Base-by-base conservation (phyloP, 768 basidiomycete genomes). In the Clathrus columnatus region DNA sequence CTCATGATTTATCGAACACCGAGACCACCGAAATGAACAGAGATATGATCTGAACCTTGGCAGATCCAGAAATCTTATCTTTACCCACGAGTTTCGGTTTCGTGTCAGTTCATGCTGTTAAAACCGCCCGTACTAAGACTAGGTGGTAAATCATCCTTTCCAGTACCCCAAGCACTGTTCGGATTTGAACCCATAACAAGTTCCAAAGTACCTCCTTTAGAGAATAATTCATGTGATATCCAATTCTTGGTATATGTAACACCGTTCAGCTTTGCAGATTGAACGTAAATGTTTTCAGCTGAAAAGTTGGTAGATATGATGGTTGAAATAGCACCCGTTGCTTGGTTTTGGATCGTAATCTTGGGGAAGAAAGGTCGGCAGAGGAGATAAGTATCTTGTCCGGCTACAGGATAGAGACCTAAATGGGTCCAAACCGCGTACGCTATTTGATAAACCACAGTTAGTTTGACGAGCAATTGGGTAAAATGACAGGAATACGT, bases 241-340 rank as follows among this genome's bases (percentile, higher is more conserved):
- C 54, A 61, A 52, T 59, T 59, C 50, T 56, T 56, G 17, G 59
- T 61, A n/a, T 52, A 59, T 2, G 54, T 4, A 17, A 26, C 21
- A 1, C 60, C 60, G 45, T 61, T 60, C 50, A 61, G 44, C 54
- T 42, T 59, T 30, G 60, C 60, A 18, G 58, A 59, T 51, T 56
- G 54, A 24, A 61, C 51, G 46, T 61, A 61, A 41, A 59, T 61
- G 50, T 61, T 61, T n/a, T 58, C 59, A 27, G 45, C 50, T 28
- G 56, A 58, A 41, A 60, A 61, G 45, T 61, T 60, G 26, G 28
- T 17, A 10, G 60, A 48, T 14, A 44, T 59, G 43, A 61, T 47
- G 16, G 42, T 43, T 1, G 60, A 55, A 14, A 41, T 51, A 14
- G 48, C 51, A 17, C 59, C 59, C 6, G 60, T 50, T 17, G 24